Evolutionary conservation across 768 basidiomycete species (phyloP).

Genomic region (Agaricus blazei): DNA sequence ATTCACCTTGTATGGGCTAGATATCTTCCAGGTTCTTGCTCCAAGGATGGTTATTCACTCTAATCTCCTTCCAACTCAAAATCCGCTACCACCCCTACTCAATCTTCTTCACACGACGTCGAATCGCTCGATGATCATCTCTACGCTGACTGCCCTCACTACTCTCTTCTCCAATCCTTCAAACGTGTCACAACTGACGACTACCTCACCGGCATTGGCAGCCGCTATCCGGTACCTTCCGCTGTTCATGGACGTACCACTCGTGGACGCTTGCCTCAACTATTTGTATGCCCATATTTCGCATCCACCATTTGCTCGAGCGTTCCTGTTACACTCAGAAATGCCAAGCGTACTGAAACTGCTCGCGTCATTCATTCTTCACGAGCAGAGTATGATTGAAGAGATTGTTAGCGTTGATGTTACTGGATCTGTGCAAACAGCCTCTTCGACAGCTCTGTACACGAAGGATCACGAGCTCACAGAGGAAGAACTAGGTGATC

Average conservation of each 20-base stretch:
- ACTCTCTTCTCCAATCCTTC: conserved; percentile 55
- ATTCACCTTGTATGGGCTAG: conserved; percentile 65
- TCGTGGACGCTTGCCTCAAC: conserved; percentile 69
- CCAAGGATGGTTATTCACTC: conserved; percentile 33
- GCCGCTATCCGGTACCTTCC: conserved; percentile 71
- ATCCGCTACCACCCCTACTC: conserved; percentile 55
- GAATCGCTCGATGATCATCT: conserved; percentile 74
- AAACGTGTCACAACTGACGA: conserved; percentile 48
- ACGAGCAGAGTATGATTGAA: conserved; percentile 57
- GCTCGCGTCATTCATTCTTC: conserved; percentile 59
- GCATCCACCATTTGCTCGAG: conserved; percentile 68
- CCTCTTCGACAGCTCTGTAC: conserved; percentile 42
- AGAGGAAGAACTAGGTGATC: conserved; percentile 57
- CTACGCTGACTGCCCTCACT: conserved; percentile 55
- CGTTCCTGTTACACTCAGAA: conserved; percentile 65
- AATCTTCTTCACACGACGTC: conserved; percentile 50
- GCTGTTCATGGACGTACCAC: conserved; percentile 59
- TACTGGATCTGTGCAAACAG: conserved; percentile 53
- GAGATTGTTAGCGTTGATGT: conserved; percentile 62
- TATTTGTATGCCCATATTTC: conserved; percentile 75
- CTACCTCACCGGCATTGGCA: conserved; percentile 54
- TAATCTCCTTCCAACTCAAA: conserved; percentile 26
- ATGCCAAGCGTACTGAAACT: conserved; percentile 69
- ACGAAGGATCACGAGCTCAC: conserved; percentile 63
- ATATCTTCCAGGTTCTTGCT: conserved; percentile 64